These are phyloP conservation scores for Alternaria postmessia DNA, from an alignment of 2,329 filamentous ascomycete genomes.

Conservation along the genomic window DNA sequence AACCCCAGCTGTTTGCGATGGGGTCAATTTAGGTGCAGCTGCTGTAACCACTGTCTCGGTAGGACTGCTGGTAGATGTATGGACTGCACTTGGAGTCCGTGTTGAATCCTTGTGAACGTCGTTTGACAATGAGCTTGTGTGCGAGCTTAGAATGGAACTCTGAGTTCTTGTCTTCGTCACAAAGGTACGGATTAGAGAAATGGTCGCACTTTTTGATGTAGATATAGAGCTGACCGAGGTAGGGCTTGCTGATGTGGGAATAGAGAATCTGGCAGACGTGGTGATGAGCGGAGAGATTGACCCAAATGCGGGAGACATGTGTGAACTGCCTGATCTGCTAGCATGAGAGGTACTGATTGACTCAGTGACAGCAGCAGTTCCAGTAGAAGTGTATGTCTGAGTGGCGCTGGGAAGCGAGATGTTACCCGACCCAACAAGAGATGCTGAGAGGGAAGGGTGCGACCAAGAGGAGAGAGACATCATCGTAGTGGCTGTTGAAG, in stretches of 20 bases:
- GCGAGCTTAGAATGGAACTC: neutral
- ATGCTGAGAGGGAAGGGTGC: neutral
- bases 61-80: constrained; percentile 21
- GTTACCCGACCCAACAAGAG: neutral
- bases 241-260: neutral
- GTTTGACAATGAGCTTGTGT: neutral
- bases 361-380: neutral
- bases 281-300: neutral
- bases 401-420: neutral
- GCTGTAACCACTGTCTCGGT: constrained; percentile 19
- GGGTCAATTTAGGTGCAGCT: constrained; percentile 31
- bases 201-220: neutral
- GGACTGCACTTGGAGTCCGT: neutral
- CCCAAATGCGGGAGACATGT: no score
- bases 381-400: neutral
- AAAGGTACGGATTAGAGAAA: neutral
- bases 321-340: neutral
- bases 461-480: neutral
- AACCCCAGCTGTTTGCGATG: constrained; percentile 47
- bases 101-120: neutral
- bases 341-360: neutral
- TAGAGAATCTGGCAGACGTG: neutral
- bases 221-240: neutral
- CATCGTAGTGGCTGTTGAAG: neutral
- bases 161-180: neutral